Percentiles rank a stretch among this genome's conserved stretches.
Conservation (phyloP, 805 yeast genomes). For the Cyberlindnera petersonii region DNA sequence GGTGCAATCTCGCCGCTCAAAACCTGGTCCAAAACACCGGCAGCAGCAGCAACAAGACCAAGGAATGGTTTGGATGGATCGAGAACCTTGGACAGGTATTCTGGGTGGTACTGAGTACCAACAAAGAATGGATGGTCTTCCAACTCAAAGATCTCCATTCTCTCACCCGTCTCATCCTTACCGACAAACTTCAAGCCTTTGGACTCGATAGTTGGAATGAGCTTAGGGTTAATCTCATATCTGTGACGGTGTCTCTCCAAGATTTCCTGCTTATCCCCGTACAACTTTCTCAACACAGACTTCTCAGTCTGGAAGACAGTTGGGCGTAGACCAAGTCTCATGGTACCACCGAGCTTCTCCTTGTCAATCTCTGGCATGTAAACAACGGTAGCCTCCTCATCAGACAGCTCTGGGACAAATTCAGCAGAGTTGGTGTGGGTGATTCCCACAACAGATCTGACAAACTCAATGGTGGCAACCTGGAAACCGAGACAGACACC, state of each 20-base stretch:
- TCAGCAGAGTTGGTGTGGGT: constrained; percentile 76
- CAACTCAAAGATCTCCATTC: constrained; percentile 93
- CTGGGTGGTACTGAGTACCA: constrained; percentile 98
- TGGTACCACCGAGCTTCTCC: constrained; percentile 95
- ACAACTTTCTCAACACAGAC: constrained; percentile 70
- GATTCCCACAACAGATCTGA: constrained; percentile 71
- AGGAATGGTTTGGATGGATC: constrained; percentile 96
- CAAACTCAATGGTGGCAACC: constrained; percentile 92
- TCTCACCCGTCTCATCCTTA: constrained; percentile 80
- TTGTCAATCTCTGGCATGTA: constrained; percentile 99
- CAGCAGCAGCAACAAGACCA: constrained; percentile 92
- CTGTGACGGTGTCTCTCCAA: constrained; percentile 98
- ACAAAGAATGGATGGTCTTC: constrained; percentile 85
- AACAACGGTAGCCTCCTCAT: constrained; percentile 71
- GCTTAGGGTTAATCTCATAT: constrained; percentile 90
- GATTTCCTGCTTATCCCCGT: constrained; percentile 66
- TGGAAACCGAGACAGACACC: constrained; percentile 98
- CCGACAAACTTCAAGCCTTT: constrained; percentile 88
- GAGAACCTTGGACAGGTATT: constrained; percentile 91
- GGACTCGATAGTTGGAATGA: constrained; percentile 65
- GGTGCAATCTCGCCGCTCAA: constrained; percentile 34
- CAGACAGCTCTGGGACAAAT: constrained; percentile 60
- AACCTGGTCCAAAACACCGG: constrained; percentile 73
- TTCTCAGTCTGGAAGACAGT: constrained; percentile 72
- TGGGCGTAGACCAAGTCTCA: constrained; percentile 95